These are phyloP conservation scores for Chrysoporthe deuterocubensis DNA, from an alignment of 2,329 filamentous ascomycete genomes.

Conservation along the genomic window DNA sequence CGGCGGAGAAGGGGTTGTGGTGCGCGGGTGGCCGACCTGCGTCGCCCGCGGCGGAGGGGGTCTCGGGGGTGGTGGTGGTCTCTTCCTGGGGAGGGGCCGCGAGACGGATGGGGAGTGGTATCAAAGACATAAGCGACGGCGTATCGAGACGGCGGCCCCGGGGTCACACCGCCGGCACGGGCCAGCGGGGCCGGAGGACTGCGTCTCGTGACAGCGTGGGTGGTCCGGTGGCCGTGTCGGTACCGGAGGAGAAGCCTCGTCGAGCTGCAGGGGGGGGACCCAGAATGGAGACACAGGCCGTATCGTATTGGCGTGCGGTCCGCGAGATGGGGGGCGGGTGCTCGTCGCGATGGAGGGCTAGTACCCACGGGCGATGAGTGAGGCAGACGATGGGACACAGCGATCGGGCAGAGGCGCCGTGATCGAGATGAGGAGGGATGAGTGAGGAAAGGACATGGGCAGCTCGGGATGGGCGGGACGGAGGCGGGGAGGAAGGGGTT, in stretches of 20 bases:
- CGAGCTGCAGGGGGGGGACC: neutral
- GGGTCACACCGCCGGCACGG: slow-evolving; percentile 20
- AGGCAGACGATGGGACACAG: neutral
- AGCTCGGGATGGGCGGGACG: neutral
- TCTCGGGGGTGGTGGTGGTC: slow-evolving; percentile 7
- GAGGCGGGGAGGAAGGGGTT: neutral
- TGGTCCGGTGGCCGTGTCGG: neutral
- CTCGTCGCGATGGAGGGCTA: neutral
- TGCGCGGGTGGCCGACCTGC: neutral
- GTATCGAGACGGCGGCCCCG: slow-evolving; percentile 1
- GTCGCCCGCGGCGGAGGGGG: neutral
- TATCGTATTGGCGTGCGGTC: neutral
- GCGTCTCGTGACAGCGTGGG: neutral
- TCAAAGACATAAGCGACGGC: slow-evolving; percentile 20
- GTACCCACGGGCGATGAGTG: neutral
- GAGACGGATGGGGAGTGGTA: slow-evolving; percentile 23
- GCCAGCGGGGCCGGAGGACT: slow-evolving; percentile 11
- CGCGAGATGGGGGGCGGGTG: too few relatives aligned
- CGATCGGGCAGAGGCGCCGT: slow-evolving; percentile 16
- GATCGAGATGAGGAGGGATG: slow-evolving; percentile 12
- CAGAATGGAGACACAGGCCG: neutral
- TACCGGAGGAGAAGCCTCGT: neutral
- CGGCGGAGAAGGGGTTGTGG: neutral
- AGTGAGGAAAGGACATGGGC: neutral
- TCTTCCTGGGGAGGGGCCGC: slow-evolving; percentile 17